These are phyloP conservation scores for Chaetomiaceae sp. DNA, from an alignment of 2,329 filamentous ascomycete species.

Conservation along the genomic window DNA sequence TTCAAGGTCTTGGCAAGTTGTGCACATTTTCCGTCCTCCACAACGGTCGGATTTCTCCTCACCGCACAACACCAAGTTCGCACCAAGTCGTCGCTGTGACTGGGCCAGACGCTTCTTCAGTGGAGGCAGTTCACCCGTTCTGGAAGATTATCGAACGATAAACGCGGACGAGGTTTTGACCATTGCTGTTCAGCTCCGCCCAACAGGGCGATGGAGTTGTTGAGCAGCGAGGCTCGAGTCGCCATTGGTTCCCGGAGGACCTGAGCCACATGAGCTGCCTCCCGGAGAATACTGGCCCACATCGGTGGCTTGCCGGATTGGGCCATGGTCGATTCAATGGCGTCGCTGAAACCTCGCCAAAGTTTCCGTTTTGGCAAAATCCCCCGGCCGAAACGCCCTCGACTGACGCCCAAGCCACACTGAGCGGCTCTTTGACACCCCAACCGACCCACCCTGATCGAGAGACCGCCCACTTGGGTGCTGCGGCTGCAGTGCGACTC, in stretches of 20 bases:
- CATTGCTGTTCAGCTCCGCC: constrained; percentile 19
- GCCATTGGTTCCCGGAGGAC: constrained; percentile 14
- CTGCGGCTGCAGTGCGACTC: constrained; percentile 4
- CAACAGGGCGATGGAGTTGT: constrained; percentile 7
- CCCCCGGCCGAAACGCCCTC: constrained; percentile 13
- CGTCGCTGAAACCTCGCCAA: constrained; percentile 28
- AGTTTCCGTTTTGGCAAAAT: constrained; percentile 20
- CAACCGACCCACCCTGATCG: neutral
- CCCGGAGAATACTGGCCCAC: constrained; percentile 9
- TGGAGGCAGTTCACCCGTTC: constrained; percentile 9
- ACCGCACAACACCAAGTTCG: neutral
- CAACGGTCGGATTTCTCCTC: too few species aligned
- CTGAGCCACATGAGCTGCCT: constrained; percentile 22
- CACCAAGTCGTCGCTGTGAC: too few species aligned
- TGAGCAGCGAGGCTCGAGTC: constrained; percentile 4
- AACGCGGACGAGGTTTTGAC: neutral
- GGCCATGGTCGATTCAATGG: constrained; percentile 18
- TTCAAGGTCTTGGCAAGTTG: constrained; percentile 16
- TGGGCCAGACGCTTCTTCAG: neutral
- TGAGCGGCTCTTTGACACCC: neutral
- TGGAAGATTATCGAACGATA: neutral
- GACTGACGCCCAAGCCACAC: constrained; percentile 9
- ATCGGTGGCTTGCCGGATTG: constrained; percentile 16
- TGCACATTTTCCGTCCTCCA: too few species aligned
- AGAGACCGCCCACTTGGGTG: neutral